Evolutionary conservation across 768 basidiomycete species (phyloP).

Genomic region (Boletus rufocinnamomeus): DNA sequence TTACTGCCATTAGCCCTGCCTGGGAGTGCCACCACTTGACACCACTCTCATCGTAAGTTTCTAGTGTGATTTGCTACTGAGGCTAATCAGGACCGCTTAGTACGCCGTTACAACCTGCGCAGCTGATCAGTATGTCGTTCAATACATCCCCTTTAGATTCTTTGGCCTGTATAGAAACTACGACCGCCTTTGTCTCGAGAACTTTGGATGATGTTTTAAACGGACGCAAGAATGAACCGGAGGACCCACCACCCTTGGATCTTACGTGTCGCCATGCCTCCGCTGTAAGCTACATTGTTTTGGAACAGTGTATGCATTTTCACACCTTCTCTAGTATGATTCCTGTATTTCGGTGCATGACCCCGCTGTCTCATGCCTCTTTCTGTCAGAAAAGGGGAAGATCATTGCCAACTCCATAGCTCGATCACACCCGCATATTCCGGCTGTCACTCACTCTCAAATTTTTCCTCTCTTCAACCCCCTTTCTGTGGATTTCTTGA

Average conservation of each 20-base stretch:
- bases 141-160: constrained; percentile 42
- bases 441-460: constrained; percentile 45
- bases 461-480: constrained; percentile 87
- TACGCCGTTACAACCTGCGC: constrained; percentile 45
- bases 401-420: constrained; percentile 38
- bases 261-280: constrained; percentile 51
- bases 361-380: constrained; percentile 41
- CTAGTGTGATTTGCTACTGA: neutral
- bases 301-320: neutral
- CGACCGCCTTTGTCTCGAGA: constrained; percentile 49
- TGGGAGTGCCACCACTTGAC: constrained; percentile 59
- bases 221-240: constrained; percentile 42
- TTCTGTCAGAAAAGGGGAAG: constrained; percentile 53
- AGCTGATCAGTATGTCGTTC: constrained; percentile 49
- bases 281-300: constrained; percentile 39
- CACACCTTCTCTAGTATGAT: constrained; percentile 13
- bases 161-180: constrained; percentile 42
- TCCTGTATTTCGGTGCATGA: constrained; percentile 21
- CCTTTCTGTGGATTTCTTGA: constrained; percentile 63
- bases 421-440: constrained; percentile 57
- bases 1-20: constrained; percentile 65
- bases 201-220: constrained; percentile 54
- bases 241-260: constrained; percentile 54
- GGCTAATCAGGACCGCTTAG: constrained; percentile 35
- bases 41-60: constrained; percentile 46